Evolutionary conservation across 441 rosid genomes (phyloP), one percentile per base, ranked within the genome.

Genomic region (Corymbia calophylla): DNA sequence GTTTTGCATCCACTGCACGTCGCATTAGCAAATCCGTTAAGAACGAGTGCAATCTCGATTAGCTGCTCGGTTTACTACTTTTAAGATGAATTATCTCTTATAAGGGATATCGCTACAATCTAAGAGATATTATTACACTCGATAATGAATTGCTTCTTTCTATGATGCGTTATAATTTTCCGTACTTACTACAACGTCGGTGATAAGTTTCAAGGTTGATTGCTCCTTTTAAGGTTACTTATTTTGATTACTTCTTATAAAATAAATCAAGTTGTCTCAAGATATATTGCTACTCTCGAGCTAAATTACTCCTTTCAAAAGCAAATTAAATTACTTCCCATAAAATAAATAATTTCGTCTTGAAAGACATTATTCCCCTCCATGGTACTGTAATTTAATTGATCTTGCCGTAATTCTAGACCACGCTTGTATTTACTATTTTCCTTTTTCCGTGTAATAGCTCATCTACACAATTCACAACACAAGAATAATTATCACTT

Each of bases 391-490:
- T 70, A 5, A 32, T 70, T 29, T 18, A 9, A 39, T 18, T 8
- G 2, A 70, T 70, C 80, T 32, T 18, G 80, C 8, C 8, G 0
- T 32, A 9, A 18, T 70, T 5, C n/a, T 5, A 2, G 25, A 18
- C 27, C 14, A 4, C 1, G 0, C 14, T 12, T 11, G 3, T 18
- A 32, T 4, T 18, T 35, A 18, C 21, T 35, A 18, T 32, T 70
- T 70, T 18, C 48, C 7, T 32, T 32, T 32, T 7, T 18, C 17
- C 2, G 1, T 3, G 47, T 18, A 21, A 19, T 18, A 2, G 18
- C 18, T 32, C 12, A 4, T 68, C 11, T 9, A 9, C 5, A 17
- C 0, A 1, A 0, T 4, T 16, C 21, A 10, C 9, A 7, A 21
- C 3, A 0, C 1, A 6, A 32, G 44, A 32, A 68, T 35, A 44